Conservation (phyloP, 2,329 filamentous ascomycete species). For the Cryphonectria nitschkei region DNA sequence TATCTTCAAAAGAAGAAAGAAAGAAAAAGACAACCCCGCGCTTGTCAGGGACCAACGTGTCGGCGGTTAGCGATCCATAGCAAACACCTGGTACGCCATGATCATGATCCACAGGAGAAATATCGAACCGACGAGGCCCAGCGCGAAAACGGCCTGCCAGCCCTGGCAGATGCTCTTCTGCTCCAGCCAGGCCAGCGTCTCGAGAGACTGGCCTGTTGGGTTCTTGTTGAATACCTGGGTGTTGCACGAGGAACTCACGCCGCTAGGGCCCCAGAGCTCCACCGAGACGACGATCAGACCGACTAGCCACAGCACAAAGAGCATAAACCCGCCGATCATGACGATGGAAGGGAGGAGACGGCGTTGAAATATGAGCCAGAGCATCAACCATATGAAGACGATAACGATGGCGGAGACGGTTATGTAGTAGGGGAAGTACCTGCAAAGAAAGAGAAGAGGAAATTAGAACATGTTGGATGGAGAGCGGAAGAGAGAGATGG, state of each 20-base stretch:
- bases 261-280: conserved; percentile 65
- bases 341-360: conserved; percentile 65
- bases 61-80: conserved; percentile 34
- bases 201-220: conserved; percentile 54
- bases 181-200: conserved; percentile 66
- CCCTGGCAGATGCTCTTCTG: conserved; percentile 66
- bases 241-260: conserved; percentile 61
- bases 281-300: conserved; percentile 65
- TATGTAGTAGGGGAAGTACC: conserved; percentile 71
- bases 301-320: conserved; percentile 70
- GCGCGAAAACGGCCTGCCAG: conserved; percentile 68
- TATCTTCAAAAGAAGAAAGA: background rate
- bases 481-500: background rate
- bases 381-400: conserved; percentile 66
- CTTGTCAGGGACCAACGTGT: conserved; percentile 23
- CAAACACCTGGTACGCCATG: conserved; percentile 69
- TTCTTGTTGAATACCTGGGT: conserved; percentile 57
- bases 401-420: conserved; percentile 63
- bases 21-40: background rate
- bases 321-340: conserved; percentile 66
- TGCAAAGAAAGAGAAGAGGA: conserved; percentile 35
- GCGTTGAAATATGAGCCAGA: conserved; percentile 65
- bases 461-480: background rate
- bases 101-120: conserved; percentile 72
- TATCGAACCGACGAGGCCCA: conserved; percentile 61